Base-by-base conservation (phyloP, 176 grass and related monocot species). In the Tuctoria greenei region DNA sequence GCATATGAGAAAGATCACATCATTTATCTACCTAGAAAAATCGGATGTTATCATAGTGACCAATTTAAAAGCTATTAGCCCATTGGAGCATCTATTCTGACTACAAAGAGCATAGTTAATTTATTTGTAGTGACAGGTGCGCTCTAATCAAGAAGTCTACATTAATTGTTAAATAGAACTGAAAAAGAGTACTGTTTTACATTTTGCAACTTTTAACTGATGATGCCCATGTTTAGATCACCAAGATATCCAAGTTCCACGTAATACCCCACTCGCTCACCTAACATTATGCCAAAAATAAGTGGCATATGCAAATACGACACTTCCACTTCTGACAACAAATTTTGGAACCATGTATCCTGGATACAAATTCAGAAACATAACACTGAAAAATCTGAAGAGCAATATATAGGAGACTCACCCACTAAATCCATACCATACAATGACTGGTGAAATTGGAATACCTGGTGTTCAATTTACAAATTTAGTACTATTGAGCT, bases 381-480 rank as follows among this genome's bases (percentile, higher is more conserved):
- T 71, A 61, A 49, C 66, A 71, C 49, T 11, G 4, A 20, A 79
- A 84, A 50, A 88, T 64, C 46, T 63, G 67, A 45, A 79, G 67
- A 82, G 45, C 43, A 72, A 84, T 79, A 84, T 56, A 69, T 42
- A 73, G 80, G 73, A 24, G 11, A 88, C 86, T 64, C 86, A 84
- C 75, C 75, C 86, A 88, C 86, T 35, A 88, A 55, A 58, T 83
- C 56, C 81, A 84, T 75, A 79, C 45, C 80, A 83, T 62, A 63
- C 8, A 79, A 27, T 88, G 81, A 80, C 64, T 58, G 62, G 45
- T 84, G 81, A 46, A 79, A 75, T 75, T 35, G 27, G 80, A 83
- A 88, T 57, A 88, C 81, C 86, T 83, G 75, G 69, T 79, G 69
- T 64, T 73, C 63, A 83, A 75, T 56, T 75, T 69, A 74, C 56